Percentiles rank a stretch among this genome's conserved stretches.
phyloP scores from a whole-genome alignment of 73 alveolate species.

The Paraurostyla sp. region DNA sequence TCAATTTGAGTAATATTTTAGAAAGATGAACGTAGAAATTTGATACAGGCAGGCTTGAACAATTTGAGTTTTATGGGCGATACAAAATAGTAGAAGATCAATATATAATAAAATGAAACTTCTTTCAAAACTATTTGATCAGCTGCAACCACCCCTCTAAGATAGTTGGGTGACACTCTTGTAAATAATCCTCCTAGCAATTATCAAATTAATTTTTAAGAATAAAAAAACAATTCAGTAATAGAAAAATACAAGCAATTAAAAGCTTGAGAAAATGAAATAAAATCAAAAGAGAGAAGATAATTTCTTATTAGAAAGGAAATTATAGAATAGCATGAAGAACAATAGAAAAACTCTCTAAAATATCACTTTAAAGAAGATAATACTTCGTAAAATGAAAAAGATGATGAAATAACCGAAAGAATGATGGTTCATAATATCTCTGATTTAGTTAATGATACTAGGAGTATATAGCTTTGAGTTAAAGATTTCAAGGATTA shows the following conservation, averaged over 20 bases:
- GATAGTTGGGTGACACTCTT: too few relatives aligned
- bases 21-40: constrained; percentile 8
- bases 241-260: not conserved
- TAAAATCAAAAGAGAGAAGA: not conserved
- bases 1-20: not conserved
- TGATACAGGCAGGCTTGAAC: constrained; percentile 29
- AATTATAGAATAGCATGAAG: not conserved
- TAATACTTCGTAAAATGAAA: not conserved
- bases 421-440: not conserved
- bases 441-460: not conserved
- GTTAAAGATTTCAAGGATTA: not conserved
- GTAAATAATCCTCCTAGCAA: too few relatives aligned
- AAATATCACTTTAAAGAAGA: constrained; percentile 2
- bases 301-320: not conserved
- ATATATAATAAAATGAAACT: not conserved
- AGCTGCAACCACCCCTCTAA: not conserved
- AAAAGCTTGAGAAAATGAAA: not conserved
- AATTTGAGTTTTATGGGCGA: not conserved
- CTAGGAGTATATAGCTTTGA: not conserved
- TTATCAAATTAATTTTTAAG: too few relatives aligned
- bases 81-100: not conserved
- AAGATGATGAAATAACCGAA: not conserved
- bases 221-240: not conserved
- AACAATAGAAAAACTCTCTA: not conserved
- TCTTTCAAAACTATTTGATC: not conserved